Base-by-base conservation (phyloP, 2,329 filamentous ascomycete genomes). In the Alternaria viburni region DNA sequence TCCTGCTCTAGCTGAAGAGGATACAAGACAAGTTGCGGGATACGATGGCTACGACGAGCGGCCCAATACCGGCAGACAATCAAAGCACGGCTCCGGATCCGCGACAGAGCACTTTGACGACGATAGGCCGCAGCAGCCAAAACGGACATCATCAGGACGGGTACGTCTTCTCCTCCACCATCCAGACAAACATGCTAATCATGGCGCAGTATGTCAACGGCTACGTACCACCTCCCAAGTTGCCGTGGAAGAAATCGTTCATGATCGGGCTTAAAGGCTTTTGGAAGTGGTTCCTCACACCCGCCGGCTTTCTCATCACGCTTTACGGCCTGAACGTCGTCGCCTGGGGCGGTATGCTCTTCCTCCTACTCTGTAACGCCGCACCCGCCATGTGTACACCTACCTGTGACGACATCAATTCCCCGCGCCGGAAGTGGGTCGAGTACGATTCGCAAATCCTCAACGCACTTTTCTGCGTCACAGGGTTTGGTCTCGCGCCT, bases 341-440 rank as follows among this genome's bases (percentile, higher is more conserved):
- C 10, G 93, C 91, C 0, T 97, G 93, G 93, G 93, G 93, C 55
- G 93, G 91, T 61, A 97, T 97, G 93, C 85, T 97, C 32, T 96
- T 97, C 80, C 83, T 97, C 17, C 84, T 97, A 3, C 87, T 97
- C 25, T 91, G 90, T 82, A 92, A 93, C 72, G 92, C 85, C 23
- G 83, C 88, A 3, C 89, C 90, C 7, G 88, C 88, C 63, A 93
- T 93, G 91, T 93, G 92, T 82, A 77, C 82, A 76, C 79, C 82
- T 85, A 69, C 89, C 86, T 95, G 92, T 81, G 86, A 92, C 74
- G 84, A 91, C 69, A 89, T 93, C 75, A 83, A 93, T 72, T 93
- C 91, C 0, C 89, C 92, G 2, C 88, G 93, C n/a, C 85, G 91
- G 19, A 89, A 89, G 63, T 97, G 93, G 93, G 88, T 97, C 69